Evolutionary conservation across 1,284 basidiomycete genomes (phyloP).

Genomic region (Heliocybe sulcata): DNA sequence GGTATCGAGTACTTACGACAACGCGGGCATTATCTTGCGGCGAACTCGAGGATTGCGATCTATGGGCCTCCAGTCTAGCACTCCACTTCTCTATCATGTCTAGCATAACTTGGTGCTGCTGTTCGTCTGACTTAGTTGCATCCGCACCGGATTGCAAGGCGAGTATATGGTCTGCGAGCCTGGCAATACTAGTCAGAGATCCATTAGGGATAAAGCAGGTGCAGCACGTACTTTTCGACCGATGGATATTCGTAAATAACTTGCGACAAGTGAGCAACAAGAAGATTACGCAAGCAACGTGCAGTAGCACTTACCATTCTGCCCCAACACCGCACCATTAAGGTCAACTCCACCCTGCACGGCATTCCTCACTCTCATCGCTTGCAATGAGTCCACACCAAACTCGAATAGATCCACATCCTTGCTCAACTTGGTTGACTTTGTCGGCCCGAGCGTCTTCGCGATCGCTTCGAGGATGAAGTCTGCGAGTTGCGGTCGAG

Average conservation of each 20-base stretch:
- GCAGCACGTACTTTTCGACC: slow-evolving; percentile 21
- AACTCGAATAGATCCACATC: slow-evolving; percentile 10
- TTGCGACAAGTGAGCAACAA: slow-evolving; percentile 36
- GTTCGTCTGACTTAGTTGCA: slow-evolving; percentile 9
- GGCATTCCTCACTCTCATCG: neutral
- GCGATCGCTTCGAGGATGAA: slow-evolving; percentile 29
- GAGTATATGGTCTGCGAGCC: slow-evolving; percentile 18
- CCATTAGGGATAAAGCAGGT: neutral
- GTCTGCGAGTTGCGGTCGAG: slow-evolving; percentile 23
- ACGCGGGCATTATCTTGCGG: slow-evolving; percentile 4
- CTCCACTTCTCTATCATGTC: slow-evolving; percentile 34
- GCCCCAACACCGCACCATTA: neutral
- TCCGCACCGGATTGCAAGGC: slow-evolving; percentile 19
- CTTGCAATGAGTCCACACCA: slow-evolving; percentile 1
- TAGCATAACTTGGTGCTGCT: slow-evolving; percentile 29
- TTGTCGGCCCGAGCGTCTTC: slow-evolving; percentile 24
- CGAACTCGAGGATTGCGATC: neutral
- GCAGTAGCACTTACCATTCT: neutral
- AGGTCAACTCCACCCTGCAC: neutral
- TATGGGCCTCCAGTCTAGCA: slow-evolving; percentile 7
- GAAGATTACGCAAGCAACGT: slow-evolving; percentile 37
- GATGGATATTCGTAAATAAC: slow-evolving; percentile 39
- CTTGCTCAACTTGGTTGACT: slow-evolving; percentile 22
- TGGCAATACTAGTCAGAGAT: neutral
- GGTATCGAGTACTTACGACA: neutral